A percentile compares a stretch with the other conserved stretches of the same genome.
These are phyloP conservation scores for Calocera cornea DNA, from an alignment of 768 basidiomycete species.

Conservation along the genomic window DNA sequence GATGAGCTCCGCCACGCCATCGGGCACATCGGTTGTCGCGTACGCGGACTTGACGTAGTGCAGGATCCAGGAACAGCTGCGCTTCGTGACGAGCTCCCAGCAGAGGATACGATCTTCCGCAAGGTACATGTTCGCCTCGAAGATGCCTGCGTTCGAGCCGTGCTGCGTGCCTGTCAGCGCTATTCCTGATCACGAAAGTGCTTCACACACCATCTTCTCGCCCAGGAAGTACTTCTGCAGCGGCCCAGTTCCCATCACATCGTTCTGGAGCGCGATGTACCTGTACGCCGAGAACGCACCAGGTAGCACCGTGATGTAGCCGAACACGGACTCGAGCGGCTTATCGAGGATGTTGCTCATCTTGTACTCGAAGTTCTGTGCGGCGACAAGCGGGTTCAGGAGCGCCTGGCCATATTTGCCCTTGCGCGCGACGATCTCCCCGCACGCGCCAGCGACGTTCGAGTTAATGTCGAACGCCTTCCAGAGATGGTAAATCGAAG, in stretches of 20 bases:
- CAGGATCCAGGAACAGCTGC: constrained; percentile 76
- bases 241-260: constrained; percentile 67
- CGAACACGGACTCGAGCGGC: constrained; percentile 67
- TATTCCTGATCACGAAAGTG: constrained; percentile 1
- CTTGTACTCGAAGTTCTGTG: constrained; percentile 92
- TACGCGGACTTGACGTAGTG: constrained; percentile 96
- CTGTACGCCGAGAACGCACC: constrained; percentile 79
- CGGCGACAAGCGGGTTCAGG: constrained; percentile 70
- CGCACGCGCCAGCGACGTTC: constrained; percentile 84
- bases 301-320: constrained; percentile 80
- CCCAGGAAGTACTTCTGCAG: constrained; percentile 94
- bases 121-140: constrained; percentile 93
- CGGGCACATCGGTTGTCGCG: constrained; percentile 85
- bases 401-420: constrained; percentile 68
- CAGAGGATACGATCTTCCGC: constrained; percentile 91
- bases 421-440: constrained; percentile 89
- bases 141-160: constrained; percentile 75
- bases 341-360: constrained; percentile 89
- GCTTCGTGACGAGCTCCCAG: constrained; percentile 96
- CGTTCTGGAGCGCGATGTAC: constrained; percentile 85
- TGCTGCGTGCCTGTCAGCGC: constrained; percentile 38
- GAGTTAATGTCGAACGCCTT: constrained; percentile 89
- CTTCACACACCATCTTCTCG: constrained; percentile 61
- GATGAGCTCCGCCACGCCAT: constrained; percentile 87
- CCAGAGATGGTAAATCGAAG: constrained; percentile 84